phyloP scores from a whole-genome alignment of 768 basidiomycete species.

The Epithele typhae region DNA sequence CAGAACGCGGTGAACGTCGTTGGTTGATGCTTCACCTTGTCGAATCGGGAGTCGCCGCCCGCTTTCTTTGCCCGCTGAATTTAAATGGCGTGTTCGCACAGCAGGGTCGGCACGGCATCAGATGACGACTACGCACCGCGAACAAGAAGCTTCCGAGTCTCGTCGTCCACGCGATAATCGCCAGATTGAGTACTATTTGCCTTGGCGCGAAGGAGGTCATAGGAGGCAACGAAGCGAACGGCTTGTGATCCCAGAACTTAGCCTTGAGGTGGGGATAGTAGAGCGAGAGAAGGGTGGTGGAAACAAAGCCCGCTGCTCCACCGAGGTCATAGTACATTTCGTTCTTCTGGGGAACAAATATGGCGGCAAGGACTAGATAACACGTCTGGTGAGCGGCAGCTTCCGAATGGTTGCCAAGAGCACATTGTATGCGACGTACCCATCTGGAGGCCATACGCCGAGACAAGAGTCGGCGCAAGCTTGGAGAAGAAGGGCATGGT shows the following conservation, averaged over 20 bases:
- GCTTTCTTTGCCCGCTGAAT: conserved; percentile 46
- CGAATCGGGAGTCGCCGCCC: conserved; percentile 64
- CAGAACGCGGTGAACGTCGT: conserved; percentile 52
- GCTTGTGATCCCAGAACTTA: conserved; percentile 38
- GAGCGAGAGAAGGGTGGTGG: conserved; percentile 54
- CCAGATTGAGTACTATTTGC: conserved; percentile 54
- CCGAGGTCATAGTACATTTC: conserved; percentile 67
- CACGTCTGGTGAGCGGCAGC: not conserved
- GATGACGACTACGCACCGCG: conserved; percentile 30
- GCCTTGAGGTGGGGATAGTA: conserved; percentile 57
- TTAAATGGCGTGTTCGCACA: too few species aligned
- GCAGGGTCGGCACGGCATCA: too few species aligned
- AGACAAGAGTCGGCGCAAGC: conserved; percentile 37
- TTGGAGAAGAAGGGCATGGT: not conserved
- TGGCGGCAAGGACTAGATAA: conserved; percentile 43
- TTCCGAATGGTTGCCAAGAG: too few species aligned
- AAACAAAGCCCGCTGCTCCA: conserved; percentile 63
- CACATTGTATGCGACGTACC: conserved; percentile 25
- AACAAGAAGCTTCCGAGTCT: conserved; percentile 62
- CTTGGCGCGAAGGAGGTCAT: conserved; percentile 51
- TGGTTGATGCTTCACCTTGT: conserved; percentile 48
- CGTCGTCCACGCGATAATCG: conserved; percentile 54
- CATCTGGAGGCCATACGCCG: conserved; percentile 49
- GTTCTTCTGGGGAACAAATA: conserved; percentile 62
- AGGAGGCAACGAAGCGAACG: conserved; percentile 34